Evolutionary conservation across 805 yeast species (phyloP).

Genomic region (Candida succiphila): DNA sequence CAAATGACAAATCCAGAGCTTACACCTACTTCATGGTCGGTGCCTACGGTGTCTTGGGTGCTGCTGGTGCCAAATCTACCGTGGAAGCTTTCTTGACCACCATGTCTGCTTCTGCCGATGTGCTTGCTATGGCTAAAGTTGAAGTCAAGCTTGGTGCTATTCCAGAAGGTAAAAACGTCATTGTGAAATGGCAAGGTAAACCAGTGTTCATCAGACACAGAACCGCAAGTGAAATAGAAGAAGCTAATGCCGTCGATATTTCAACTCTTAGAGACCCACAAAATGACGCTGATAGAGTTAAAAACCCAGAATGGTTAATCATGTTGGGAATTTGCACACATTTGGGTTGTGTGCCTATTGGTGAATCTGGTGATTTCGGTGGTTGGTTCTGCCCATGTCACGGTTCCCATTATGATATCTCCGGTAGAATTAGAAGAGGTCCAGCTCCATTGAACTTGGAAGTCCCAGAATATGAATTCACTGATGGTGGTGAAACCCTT

Average conservation of each 20-base stretch:
- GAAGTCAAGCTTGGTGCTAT: constrained; percentile 90
- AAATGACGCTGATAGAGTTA: constrained; percentile 84
- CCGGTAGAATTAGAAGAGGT: constrained; percentile 99
- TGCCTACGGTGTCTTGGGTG: constrained; percentile 78
- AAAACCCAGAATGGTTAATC: constrained; percentile 96
- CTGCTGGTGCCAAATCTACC: constrained; percentile 94
- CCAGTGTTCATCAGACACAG: constrained; percentile 99
- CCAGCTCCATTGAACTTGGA: constrained; percentile 99
- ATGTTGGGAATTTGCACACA: constrained; percentile 99
- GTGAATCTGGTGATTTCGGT: constrained; percentile 99
- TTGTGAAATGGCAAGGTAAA: constrained; percentile 99
- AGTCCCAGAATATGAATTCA: constrained; percentile 83
- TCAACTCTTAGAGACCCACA: constrained; percentile 86
- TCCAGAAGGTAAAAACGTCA: constrained; percentile 96
- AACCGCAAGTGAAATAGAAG: constrained; percentile 84
- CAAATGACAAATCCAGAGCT: constrained; percentile 67
- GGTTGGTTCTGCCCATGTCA: constrained; percentile 99
- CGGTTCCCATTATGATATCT: constrained; percentile 99
- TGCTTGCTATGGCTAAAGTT: constrained; percentile 98
- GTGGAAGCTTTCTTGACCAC: constrained; percentile 87
- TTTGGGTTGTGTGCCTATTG: constrained; percentile 99
- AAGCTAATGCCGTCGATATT: constrained; percentile 82
- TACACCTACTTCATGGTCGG: constrained; percentile 97
- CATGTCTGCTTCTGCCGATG: constrained; percentile 98
- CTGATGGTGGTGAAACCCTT: constrained; percentile 63